Base-by-base conservation (phyloP, 768 basidiomycete genomes). In the Clitopilus hobsonii region DNA sequence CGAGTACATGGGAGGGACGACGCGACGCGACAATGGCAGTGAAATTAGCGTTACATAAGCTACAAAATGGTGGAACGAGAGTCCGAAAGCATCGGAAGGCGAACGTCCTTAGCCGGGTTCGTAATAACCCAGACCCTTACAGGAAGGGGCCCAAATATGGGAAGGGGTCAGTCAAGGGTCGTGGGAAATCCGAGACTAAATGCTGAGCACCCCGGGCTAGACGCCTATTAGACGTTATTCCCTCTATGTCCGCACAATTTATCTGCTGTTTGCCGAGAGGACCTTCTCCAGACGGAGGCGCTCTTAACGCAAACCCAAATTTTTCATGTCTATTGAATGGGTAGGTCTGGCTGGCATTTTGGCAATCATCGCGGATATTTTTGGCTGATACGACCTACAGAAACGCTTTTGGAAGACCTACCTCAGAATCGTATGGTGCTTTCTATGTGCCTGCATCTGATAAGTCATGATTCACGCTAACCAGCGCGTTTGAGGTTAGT, bases 141-240 rank as follows among this genome's bases (percentile, higher is more conserved):
- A n/a, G n/a, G n/a, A n/a, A n/a, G n/a, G n/a, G n/a, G 38, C 63
- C 57, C 27, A n/a, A n/a, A 41, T 41, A 41, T 41, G 38, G 38
- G 38, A 41, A 41, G 38, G 38, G 38, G 38, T 41, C 38, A 41
- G 38, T 41, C 38, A 41, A 41, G 38, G 38, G 38, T 41, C 38
- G 38, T 41, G 38, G 38, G 38, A 41, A 41, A 41, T 41, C 38
- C 38, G 38, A 41, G 38, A 41, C 38, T 41, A 41, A n/a, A n/a
- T n/a, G n/a, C n/a, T n/a, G n/a, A n/a, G n/a, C 8, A 36, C 32
- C n/a, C 32, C 32, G 8, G 32, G n/a, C 32, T 36, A n/a, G 13
- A 36, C 32, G 32, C 32, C 32, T 36, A 36, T 36, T 36, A 36
- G 32, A 36, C 32, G 32, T n/a, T 36, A 11, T 36, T n/a, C 29